phyloP scores from a whole-genome alignment of 1,139 yeast genomes.

The Yamadazyma taylorii region DNA sequence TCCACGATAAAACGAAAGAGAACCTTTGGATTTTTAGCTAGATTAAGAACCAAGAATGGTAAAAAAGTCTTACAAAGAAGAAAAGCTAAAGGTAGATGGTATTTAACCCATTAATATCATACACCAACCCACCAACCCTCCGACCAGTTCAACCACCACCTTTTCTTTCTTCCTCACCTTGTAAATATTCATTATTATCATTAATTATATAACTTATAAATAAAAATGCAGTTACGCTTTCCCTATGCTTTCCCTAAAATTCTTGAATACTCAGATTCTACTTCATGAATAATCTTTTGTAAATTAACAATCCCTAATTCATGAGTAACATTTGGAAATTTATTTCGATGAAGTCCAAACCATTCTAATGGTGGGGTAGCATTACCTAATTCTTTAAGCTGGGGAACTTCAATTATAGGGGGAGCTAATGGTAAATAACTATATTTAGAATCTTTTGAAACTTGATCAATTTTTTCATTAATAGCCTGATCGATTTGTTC shows the following conservation, averaged over 20 bases:
- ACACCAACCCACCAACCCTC: no score
- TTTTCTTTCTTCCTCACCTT: no score
- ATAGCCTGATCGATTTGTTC: slow-evolving; percentile 46
- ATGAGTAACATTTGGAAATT: slow-evolving; percentile 84
- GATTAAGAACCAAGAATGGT: slow-evolving; percentile 77
- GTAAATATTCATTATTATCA: slow-evolving; percentile 3
- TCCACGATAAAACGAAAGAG: slow-evolving; percentile 88
- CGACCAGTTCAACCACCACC: no score
- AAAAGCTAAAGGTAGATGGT: slow-evolving; percentile 92
- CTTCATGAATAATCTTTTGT: slow-evolving; percentile 69
- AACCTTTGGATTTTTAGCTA: slow-evolving; percentile 87
- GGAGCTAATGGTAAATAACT: slow-evolving; percentile 65
- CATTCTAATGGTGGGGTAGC: slow-evolving; percentile 98
- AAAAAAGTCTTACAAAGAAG: slow-evolving; percentile 78
- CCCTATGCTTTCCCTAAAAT: slow-evolving; percentile 40
- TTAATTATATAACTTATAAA: not conserved
- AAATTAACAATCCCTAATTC: slow-evolving; percentile 71
- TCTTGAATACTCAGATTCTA: slow-evolving; percentile 52
- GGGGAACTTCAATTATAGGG: slow-evolving; percentile 87
- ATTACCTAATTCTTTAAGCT: slow-evolving; percentile 84
- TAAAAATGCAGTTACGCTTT: no score
- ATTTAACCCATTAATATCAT: slow-evolving; percentile 76
- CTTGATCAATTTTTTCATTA: slow-evolving; percentile 62
- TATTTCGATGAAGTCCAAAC: slow-evolving; percentile 89
- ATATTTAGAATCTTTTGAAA: slow-evolving; percentile 59